phyloP scores from a whole-genome alignment of 306 rosid genomes.

The Dalbergia oliveri region DNA sequence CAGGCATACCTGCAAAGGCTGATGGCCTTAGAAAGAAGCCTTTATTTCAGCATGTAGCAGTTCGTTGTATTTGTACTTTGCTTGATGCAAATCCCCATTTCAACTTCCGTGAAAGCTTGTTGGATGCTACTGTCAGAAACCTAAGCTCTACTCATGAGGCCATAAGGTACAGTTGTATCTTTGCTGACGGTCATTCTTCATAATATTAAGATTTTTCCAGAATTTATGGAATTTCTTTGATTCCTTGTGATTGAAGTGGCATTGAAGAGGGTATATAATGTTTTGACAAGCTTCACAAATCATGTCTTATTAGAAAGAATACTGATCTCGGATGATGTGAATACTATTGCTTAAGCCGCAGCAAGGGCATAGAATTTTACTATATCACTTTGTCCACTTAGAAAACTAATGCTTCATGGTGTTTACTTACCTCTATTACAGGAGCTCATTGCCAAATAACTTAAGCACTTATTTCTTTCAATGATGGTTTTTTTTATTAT shows the following conservation, averaged over 20 bases:
- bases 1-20: slow-evolving; percentile 89
- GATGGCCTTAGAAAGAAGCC: slow-evolving; percentile 68
- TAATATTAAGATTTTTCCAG: slow-evolving; percentile 4
- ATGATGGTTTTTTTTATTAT: background rate
- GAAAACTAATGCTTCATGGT: slow-evolving; percentile 5
- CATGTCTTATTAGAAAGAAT: background rate
- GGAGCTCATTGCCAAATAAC: slow-evolving; percentile 1
- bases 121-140: slow-evolving; percentile 73
- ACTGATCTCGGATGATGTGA: background rate
- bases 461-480: slow-evolving; percentile 18
- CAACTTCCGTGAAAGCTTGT: slow-evolving; percentile 86
- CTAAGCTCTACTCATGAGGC: slow-evolving; percentile 74
- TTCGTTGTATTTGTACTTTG: slow-evolving; percentile 83
- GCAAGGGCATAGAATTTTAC: background rate
- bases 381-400: background rate
- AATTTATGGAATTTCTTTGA: slow-evolving; percentile 6
- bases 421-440: background rate
- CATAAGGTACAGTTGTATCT: slow-evolving; percentile 69
- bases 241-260: slow-evolving; percentile 24
- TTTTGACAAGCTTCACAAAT: slow-evolving; percentile 23
- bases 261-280: background rate
- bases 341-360: slow-evolving; percentile 16
- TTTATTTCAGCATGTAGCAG: slow-evolving; percentile 71
- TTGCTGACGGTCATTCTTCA: slow-evolving; percentile 1
- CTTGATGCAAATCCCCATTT: slow-evolving; percentile 91